phyloP scores from a whole-genome alignment of 1,284 basidiomycete species.

The Ganoderma leucocontextum region DNA sequence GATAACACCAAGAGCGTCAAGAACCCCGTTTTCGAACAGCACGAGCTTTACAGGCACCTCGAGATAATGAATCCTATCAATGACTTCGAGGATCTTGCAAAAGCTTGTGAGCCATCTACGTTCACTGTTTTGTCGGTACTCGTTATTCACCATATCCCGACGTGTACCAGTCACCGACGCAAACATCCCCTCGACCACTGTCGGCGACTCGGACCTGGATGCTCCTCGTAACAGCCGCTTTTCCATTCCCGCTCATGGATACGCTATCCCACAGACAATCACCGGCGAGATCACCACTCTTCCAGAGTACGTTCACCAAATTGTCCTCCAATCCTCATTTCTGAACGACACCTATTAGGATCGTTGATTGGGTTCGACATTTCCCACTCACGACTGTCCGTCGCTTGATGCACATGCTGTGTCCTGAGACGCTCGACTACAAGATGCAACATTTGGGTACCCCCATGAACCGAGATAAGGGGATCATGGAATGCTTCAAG shows the following conservation, averaged over 20 bases:
- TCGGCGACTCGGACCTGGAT: not conserved
- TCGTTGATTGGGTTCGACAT: slow-evolving; percentile 54
- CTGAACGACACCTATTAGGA: slow-evolving; percentile 35
- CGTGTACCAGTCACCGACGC: not conserved
- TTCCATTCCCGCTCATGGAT: not conserved
- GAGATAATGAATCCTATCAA: slow-evolving; percentile 52
- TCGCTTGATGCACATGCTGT: slow-evolving; percentile 58
- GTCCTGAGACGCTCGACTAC: slow-evolving; percentile 46
- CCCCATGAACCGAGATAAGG: slow-evolving; percentile 5
- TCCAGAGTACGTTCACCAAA: not conserved
- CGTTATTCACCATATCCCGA: not conserved
- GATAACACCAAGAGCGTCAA: slow-evolving; percentile 53
- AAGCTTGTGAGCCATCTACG: slow-evolving; percentile 46
- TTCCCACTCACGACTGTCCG: slow-evolving; percentile 64
- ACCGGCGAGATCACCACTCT: slow-evolving; percentile 10
- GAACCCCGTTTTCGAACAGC: slow-evolving; percentile 52
- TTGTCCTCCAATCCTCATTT: not conserved
- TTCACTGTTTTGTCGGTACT: not conserved
- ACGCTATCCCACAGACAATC: not conserved
- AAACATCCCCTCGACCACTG: not conserved
- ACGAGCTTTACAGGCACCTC: slow-evolving; percentile 57
- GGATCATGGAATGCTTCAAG: slow-evolving; percentile 12
- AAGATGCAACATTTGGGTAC: slow-evolving; percentile 9
- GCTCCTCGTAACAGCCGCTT: not conserved
- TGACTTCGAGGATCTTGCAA: slow-evolving; percentile 42